These are phyloP conservation scores for Monosporascus ibericus DNA, from an alignment of 2,329 filamentous ascomycete genomes.

Conservation along the genomic window DNA sequence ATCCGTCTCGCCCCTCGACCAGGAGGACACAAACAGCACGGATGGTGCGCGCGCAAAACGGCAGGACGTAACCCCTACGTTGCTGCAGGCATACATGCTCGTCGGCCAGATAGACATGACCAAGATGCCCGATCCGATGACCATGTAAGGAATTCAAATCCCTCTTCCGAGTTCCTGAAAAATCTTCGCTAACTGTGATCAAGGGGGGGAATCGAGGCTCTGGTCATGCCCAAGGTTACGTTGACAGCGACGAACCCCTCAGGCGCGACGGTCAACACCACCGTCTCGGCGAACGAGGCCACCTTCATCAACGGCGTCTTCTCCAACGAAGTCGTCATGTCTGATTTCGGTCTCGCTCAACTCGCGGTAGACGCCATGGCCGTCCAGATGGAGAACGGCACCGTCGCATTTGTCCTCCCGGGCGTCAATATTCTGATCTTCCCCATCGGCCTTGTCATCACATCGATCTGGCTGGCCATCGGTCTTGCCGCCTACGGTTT, in stretches of 20 bases:
- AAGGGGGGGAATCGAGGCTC: slow-evolving; percentile 52
- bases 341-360: slow-evolving; percentile 41
- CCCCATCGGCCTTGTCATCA: slow-evolving; percentile 64
- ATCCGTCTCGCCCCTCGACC: slow-evolving; percentile 39
- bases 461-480: slow-evolving; percentile 53
- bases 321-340: slow-evolving; percentile 49
- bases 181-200: neutral
- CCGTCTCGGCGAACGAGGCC: slow-evolving; percentile 63
- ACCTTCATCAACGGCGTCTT: slow-evolving; percentile 68
- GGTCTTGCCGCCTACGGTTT: slow-evolving; percentile 53
- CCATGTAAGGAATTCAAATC: slow-evolving; percentile 46
- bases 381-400: slow-evolving; percentile 40
- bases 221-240: slow-evolving; percentile 63
- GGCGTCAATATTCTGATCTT: slow-evolving; percentile 63
- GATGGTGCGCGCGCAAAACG: slow-evolving; percentile 12
- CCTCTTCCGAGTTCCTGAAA: neutral
- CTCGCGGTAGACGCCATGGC: slow-evolving; percentile 43
- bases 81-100: slow-evolving; percentile 61
- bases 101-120: slow-evolving; percentile 60
- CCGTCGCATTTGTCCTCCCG: slow-evolving; percentile 61
- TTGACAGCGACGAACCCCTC: slow-evolving; percentile 51
- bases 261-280: slow-evolving; percentile 51
- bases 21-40: slow-evolving; percentile 15
- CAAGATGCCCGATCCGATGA: slow-evolving; percentile 48
- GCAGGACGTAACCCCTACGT: slow-evolving; percentile 24